These are phyloP conservation scores for Thraustochytrium sp. DNA, from an alignment of 352 stramenopile genomes.

Conservation along the genomic window DNA sequence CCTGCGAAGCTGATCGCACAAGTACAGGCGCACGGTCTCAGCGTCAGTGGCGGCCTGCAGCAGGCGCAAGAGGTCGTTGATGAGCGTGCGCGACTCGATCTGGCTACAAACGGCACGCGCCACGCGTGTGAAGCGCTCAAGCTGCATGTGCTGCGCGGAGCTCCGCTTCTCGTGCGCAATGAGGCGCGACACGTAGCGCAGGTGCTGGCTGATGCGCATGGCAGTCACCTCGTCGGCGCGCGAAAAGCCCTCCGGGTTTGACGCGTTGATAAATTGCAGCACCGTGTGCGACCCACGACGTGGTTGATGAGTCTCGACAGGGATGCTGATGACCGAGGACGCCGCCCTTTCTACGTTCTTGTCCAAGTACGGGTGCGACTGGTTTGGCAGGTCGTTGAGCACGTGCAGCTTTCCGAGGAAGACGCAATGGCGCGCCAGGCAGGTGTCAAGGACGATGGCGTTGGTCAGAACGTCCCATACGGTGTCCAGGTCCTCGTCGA, in stretches of 20 bases:
- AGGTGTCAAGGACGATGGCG: not conserved
- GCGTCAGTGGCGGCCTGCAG: not conserved
- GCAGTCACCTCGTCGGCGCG: not conserved
- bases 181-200: not conserved
- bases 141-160: not conserved
- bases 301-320: not conserved
- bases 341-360: not conserved
- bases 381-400: not conserved
- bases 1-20: slow-evolving; percentile 1
- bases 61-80: slow-evolving; percentile 21
- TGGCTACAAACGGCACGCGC: not conserved
- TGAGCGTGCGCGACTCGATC: not conserved
- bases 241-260: not conserved
- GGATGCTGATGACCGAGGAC: not conserved
- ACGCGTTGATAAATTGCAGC: not conserved
- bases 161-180: not conserved
- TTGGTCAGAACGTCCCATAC: not conserved
- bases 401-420: not conserved
- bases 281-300: not conserved
- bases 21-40: slow-evolving; percentile 28
- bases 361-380: not conserved
- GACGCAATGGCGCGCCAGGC: not conserved
- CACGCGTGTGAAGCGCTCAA: not conserved
- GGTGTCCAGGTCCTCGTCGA: not conserved
- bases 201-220: not conserved